These are phyloP conservation scores for Cercospora sojina DNA, from an alignment of 2,329 filamentous ascomycete species.

Conservation along the genomic window DNA sequence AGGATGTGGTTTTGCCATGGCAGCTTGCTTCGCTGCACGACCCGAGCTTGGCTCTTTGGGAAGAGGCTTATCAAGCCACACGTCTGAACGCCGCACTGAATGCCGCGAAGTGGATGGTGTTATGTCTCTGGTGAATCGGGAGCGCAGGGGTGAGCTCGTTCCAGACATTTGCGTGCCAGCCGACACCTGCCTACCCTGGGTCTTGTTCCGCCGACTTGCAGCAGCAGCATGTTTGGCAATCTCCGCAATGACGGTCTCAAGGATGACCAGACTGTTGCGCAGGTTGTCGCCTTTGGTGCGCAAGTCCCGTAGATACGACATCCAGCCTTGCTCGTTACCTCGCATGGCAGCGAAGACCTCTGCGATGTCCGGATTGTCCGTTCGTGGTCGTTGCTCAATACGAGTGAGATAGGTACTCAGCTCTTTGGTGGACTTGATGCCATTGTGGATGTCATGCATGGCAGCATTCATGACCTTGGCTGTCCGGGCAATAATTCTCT, in stretches of 20 bases:
- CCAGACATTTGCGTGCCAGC: conserved; percentile 4
- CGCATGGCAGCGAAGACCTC: conserved; percentile 88
- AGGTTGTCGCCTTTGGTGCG: conserved; percentile 70
- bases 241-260: conserved; percentile 75
- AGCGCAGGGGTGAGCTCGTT: conserved; percentile 16
- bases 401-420: conserved; percentile 72
- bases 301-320: conserved; percentile 73
- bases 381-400: conserved; percentile 55
- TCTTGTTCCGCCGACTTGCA: conserved; percentile 68
- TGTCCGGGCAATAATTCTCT: conserved; percentile 82
- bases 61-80: conserved; percentile 28
- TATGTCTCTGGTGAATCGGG: conserved; percentile 21
- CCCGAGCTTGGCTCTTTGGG: conserved; percentile 21
- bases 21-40: conserved; percentile 9
- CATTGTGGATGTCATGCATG: conserved; percentile 75
- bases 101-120: neutral
- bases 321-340: conserved; percentile 89
- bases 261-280: conserved; percentile 66
- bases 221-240: conserved; percentile 83
- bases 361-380: conserved; percentile 58
- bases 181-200: conserved; percentile 23
- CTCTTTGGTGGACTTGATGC: conserved; percentile 70
- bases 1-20: conserved; percentile 27
- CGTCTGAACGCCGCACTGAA: conserved; percentile 10
- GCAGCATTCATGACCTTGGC: conserved; percentile 72